Base-by-base conservation (phyloP, 306 rosid species). In the Cyclanthera cordifolia region DNA sequence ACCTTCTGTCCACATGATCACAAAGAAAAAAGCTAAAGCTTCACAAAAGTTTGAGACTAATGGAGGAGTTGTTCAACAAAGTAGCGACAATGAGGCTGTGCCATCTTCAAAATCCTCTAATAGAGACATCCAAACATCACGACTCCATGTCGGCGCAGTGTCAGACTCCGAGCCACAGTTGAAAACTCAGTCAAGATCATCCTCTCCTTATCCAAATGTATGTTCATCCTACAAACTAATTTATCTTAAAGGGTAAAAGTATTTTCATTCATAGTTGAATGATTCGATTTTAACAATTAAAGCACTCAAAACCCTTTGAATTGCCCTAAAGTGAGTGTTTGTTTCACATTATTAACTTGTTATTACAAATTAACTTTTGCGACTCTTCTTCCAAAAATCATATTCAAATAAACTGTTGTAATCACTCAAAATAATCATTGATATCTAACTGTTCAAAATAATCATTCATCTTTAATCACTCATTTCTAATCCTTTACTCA, bases 1-100 rank as follows among this genome's bases (percentile, higher is more conserved):
- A 0, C 90, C 95, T 63, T 77, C 99, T 23, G 75, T 85, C 53
- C 95, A 85, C 83, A 84, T 90, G 13, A 52, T 14, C 72, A 75
- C 70, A 19, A 84, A 70, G 84, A 87, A 80, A 79, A 92, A 83
- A 73, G 78, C 27, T 59, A 87, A 84, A 76, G 74, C 79, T 65
- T 80, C 95, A 59, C 16, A 78, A 75, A 52, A 82, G 73, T 76
- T 73, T 34, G 71, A 52, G 71, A 56, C 61, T 21, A 86, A 90
- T 75, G 90, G 95, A 76, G 90, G 95, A 76, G 69, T 74, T 71
- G 70, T 80, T 70, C 82, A 24, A 76, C 74, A 71, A 54, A 77
- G 59, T n/a, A 82, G 69, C 50, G 75, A 64, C 23, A 53, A 37
- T 14, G 79, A 67, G 47, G 78, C 76, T 67, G 37, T 77, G 61